Base-by-base conservation (phyloP, 2,329 filamentous ascomycete genomes). In the Nemania diffusa region DNA sequence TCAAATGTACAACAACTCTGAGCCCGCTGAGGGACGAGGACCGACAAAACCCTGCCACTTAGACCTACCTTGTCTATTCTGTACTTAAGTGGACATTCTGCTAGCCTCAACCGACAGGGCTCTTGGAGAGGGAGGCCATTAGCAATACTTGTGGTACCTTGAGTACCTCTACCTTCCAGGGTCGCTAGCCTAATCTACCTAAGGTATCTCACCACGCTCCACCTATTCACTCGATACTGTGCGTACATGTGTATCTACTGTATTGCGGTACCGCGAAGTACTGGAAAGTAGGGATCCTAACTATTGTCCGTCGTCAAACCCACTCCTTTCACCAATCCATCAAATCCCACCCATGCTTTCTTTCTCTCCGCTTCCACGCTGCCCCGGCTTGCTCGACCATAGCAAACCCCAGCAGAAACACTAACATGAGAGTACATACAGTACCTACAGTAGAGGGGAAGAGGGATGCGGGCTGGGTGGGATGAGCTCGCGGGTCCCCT, bases 161-260 rank as follows among this genome's bases (percentile, higher is more conserved):
- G 34, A n/a, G 50, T 59, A 68, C 20, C 42, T 52, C 42, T 44
- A 44, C 40, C 40, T 44, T 52, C 70, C 69, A 71, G 67, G 65
- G 62, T 72, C 65, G 63, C 69, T 69, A 69, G 68, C 69, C 65
- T 53, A 66, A 68, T 65, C 51, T 34, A 55, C 69, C 65, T 53
- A 66, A 68, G 64, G 42, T 34, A 55, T 42, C 42, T 67, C 61
- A 58, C 67, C 64, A 68, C 65, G 15, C 13, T 52, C 50, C 50
- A 52, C 50, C 50, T 52, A 7, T 26, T 11, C 44, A 20, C 44
- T 48, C n/a, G 40, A n/a, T 44, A 40, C 57, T 40, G 57, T 51
- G 57, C n/a, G 57, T 52, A 52, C 5, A 22, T 52, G 17, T 50
- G 27, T 13, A 44, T 34, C 15, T 53, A 58, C 61, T 29, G 51